These are phyloP conservation scores for Monilinia aucupariae DNA, from an alignment of 2,329 filamentous ascomycete genomes.

Conservation along the genomic window DNA sequence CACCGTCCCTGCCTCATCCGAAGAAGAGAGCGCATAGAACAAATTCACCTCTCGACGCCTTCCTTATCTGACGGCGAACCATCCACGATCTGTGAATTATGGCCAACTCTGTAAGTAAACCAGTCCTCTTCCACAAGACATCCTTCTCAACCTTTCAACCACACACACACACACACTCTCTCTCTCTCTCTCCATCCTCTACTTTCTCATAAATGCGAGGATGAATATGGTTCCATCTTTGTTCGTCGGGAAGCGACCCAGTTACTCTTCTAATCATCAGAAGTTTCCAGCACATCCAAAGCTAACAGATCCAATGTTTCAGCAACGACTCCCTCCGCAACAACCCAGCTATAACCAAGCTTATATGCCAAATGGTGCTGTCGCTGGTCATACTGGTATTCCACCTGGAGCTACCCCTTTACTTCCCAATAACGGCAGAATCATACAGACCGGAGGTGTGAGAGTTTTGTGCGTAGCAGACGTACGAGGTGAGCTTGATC, in stretches of 20 bases:
- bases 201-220: background rate
- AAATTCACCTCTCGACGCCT: slow-evolving; percentile 8
- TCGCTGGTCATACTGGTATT: slow-evolving; percentile 41
- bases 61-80: slow-evolving; percentile 12
- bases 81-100: slow-evolving; percentile 14
- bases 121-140: background rate
- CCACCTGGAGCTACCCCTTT: slow-evolving; percentile 58
- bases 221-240: background rate
- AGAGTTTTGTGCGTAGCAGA: slow-evolving; percentile 67
- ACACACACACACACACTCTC: no score
- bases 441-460: slow-evolving; percentile 60
- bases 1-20: background rate
- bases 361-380: slow-evolving; percentile 59
- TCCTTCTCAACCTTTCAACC: background rate
- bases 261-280: background rate
- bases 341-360: slow-evolving; percentile 34
- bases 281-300: slow-evolving; percentile 13
- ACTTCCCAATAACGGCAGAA: slow-evolving; percentile 61
- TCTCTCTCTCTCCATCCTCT: no score
- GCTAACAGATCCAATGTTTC: slow-evolving; percentile 25
- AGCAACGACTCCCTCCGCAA: slow-evolving; percentile 36
- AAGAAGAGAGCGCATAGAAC: slow-evolving; percentile 7
- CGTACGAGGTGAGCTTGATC: slow-evolving; percentile 55
- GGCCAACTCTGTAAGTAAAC: slow-evolving; percentile 16
- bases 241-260: background rate